Evolutionary conservation across 2,329 filamentous ascomycete genomes (phyloP).

Genomic region (Colletotrichum ledebouriae): DNA sequence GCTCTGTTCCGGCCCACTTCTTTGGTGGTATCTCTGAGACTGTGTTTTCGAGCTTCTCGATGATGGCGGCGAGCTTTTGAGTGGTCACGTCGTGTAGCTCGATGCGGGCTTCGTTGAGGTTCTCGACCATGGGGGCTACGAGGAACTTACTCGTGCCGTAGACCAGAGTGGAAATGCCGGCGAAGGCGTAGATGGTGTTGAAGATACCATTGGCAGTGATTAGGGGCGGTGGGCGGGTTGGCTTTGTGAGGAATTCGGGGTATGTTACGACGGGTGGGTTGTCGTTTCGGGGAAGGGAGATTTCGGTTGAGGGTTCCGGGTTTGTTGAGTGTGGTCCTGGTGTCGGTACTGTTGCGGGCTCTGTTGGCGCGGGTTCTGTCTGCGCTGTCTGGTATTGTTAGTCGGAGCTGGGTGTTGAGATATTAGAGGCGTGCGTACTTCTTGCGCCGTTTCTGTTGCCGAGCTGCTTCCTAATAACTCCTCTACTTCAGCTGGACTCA

Average conservation of each 20-base stretch:
- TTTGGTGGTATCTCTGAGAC: constrained; percentile 75
- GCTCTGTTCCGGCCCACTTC: constrained; percentile 36
- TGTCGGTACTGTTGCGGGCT: constrained; percentile 21
- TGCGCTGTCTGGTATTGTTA: constrained; percentile 13
- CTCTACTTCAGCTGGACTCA: constrained; percentile 76
- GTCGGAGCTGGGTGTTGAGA: constrained; percentile 1
- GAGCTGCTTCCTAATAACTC: constrained; percentile 64
- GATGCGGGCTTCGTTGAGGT: constrained; percentile 63
- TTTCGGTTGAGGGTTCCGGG: constrained; percentile 2
- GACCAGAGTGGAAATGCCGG: constrained; percentile 70
- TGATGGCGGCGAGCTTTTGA: constrained; percentile 59
- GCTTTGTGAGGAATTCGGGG: constrained; percentile 75
- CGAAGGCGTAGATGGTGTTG: constrained; percentile 70
- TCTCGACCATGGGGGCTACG: constrained; percentile 71
- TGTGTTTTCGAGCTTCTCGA: constrained; percentile 65
- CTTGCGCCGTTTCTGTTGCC: constrained; percentile 39
- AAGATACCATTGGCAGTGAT: constrained; percentile 71
- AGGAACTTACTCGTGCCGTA: constrained; percentile 81
- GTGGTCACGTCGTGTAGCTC: constrained; percentile 66
- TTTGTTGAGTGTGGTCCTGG: constrained; percentile 9
- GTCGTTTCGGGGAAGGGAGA: constrained; percentile 48
- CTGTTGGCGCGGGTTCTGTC: constrained; percentile 26
- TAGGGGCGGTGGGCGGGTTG: constrained; percentile 69
- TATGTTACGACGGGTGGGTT: constrained; percentile 76
- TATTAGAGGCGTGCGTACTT: constrained; percentile 2